Base-by-base conservation (phyloP, 1,139 yeast genomes). In the Lodderomyces orthopsilosis region DNA sequence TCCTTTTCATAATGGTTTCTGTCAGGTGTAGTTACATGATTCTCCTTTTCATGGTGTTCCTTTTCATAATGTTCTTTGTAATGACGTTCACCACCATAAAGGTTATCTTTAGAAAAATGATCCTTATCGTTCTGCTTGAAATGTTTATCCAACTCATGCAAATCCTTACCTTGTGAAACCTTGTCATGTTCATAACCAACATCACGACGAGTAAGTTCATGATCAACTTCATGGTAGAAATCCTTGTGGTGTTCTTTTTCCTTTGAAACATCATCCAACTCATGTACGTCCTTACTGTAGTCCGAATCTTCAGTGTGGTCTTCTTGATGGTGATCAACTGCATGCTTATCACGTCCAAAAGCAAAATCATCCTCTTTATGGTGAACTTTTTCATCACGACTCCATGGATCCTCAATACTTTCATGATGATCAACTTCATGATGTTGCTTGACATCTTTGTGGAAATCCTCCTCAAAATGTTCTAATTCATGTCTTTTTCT, bases 41-140 rank as follows among this genome's bases (percentile, higher is more conserved):
- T 35, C 23, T 40, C 42, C 14, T 24, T 30, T 9, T 40, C 42
- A 40, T 40, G 42, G 23, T 40, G 42, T 22, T 40, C 37, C 30
- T 40, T 35, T 27, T 40, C 42, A 40, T 40, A 26, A 18, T 40
- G 38, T 24, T 40, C 42, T 21, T 40, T 40, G 18, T 19, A 24
- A 24, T 40, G 42, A 32, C 37, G 42, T 24, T 40, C 42, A 18
- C 41, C 41, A 8, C 36, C 41, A 21, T 28, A 19, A 14, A 38
- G 22, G 7, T 27, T 13, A 23, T 38, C 41, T 13, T 38, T 28
- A 10, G 18, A 8, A 22, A 26, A 38, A 18, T 19, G 21, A 14
- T 28, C 35, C 27, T 38, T 38, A 17, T 32, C 41, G 21, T 38
- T 38, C 22, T 38, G 35, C 27, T 38, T 38, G 10, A 28, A 12